Percentiles rank a stretch among this genome's conserved stretches.
phyloP scores from a whole-genome alignment of 2,329 filamentous ascomycete species.

The Paraconiothyrium brasiliense region DNA sequence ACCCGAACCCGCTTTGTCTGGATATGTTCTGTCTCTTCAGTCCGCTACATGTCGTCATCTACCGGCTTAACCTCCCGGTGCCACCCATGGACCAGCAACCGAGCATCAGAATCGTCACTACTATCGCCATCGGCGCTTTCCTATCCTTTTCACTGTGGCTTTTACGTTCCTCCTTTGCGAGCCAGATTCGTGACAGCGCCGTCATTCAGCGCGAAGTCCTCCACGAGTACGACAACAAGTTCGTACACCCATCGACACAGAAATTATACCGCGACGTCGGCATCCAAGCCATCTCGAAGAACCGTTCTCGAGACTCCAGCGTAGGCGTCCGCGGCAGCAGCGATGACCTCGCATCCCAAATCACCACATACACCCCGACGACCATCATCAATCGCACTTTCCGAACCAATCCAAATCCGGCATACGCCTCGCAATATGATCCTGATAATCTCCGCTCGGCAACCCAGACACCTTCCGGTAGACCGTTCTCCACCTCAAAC shows the following conservation, averaged over 20 bases:
- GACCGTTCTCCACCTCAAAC: conserved; percentile 29
- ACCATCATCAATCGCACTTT: conserved; percentile 78
- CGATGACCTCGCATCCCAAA: conserved; percentile 57
- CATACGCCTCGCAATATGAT: conserved; percentile 77
- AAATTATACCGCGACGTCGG: conserved; percentile 80
- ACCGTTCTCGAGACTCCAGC: conserved; percentile 46
- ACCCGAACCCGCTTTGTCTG: conserved; percentile 84
- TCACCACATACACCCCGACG: conserved; percentile 70
- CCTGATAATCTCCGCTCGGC: conserved; percentile 62
- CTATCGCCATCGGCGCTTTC: conserved; percentile 77
- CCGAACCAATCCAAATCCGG: conserved; percentile 82
- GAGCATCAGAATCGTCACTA: conserved; percentile 85
- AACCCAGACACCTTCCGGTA: conserved; percentile 38
- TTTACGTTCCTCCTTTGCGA: conserved; percentile 77
- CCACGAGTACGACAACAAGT: conserved; percentile 96
- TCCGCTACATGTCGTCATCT: conserved; percentile 89
- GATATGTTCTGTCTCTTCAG: conserved; percentile 90
- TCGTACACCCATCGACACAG: conserved; percentile 88
- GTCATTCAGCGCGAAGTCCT: conserved; percentile 92
- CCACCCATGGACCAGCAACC: conserved; percentile 78
- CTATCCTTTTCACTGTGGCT: conserved; percentile 80
- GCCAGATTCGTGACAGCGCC: conserved; percentile 84
- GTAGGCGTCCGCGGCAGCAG: conserved; percentile 52
- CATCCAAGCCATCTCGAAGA: conserved; percentile 71
- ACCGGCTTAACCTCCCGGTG: conserved; percentile 87